Evolutionary conservation across 495 filamentous ascomycete genomes (phyloP).

Genomic region (Extremus antarcticus): DNA sequence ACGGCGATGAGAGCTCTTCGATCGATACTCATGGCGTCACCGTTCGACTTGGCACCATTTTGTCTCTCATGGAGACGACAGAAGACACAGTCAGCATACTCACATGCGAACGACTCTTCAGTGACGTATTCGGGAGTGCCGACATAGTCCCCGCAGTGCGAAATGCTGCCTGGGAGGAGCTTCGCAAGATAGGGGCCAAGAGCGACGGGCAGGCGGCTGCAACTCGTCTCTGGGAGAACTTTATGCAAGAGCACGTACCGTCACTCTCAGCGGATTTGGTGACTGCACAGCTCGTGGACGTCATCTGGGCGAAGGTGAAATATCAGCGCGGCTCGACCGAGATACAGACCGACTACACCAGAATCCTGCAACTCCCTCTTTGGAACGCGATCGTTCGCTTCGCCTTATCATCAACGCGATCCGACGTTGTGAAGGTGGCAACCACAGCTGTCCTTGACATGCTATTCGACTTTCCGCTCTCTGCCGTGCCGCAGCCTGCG

Average conservation of each 20-base stretch:
- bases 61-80: background rate
- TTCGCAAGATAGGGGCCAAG: background rate
- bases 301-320: background rate
- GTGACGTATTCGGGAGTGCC: background rate
- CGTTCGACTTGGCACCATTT: background rate
- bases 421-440: background rate
- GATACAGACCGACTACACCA: background rate
- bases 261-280: background rate
- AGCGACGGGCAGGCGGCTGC: background rate
- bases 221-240: background rate
- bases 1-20: background rate
- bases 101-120: background rate
- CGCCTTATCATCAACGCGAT: background rate
- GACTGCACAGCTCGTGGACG: background rate
- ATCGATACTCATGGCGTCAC: background rate
- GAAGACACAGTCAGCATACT: too few species aligned
- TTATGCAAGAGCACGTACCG: background rate
- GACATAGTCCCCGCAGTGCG: background rate
- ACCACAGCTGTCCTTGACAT: background rate
- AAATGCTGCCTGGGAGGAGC: background rate
- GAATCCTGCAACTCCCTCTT: constrained; percentile 4
- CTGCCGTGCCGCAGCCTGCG: background rate
- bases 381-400: constrained; percentile 14
- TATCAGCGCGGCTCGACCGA: background rate
- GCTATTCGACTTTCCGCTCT: constrained; percentile 5